Evolutionary conservation across 305 asterid genomes (phyloP).

Genomic region (Plantago coronopus): DNA sequence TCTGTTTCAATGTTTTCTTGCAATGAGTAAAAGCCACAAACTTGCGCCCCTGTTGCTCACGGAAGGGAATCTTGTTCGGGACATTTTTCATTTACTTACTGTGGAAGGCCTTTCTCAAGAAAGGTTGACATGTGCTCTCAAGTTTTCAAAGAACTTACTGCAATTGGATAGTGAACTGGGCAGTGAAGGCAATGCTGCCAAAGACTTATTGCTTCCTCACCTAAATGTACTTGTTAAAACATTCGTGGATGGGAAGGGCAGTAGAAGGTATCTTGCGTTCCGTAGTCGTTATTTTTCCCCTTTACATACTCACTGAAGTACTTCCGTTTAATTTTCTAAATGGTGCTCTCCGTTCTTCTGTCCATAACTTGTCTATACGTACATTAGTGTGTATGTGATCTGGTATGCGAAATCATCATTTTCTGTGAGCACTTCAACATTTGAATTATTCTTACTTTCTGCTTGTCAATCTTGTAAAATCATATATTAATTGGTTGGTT

Average conservation of each 20-base stretch:
- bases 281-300: background rate
- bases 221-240: slow-evolving; percentile 57
- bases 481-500: too few relatives aligned
- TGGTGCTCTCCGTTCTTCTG: background rate
- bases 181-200: slow-evolving; percentile 40
- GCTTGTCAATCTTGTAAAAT: too few relatives aligned
- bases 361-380: background rate
- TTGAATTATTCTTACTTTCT: background rate
- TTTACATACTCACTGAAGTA: too few relatives aligned
- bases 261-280: slow-evolving; percentile 53
- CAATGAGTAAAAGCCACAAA: slow-evolving; percentile 83
- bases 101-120: slow-evolving; percentile 73
- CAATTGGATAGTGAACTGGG: slow-evolving; percentile 66
- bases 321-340: too few relatives aligned
- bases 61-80: slow-evolving; percentile 76
- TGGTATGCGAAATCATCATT: too few relatives aligned
- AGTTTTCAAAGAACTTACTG: slow-evolving; percentile 77
- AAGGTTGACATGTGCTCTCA: slow-evolving; percentile 56
- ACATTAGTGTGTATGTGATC: background rate
- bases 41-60: slow-evolving; percentile 58
- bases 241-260: slow-evolving; percentile 43
- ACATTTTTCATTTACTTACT: slow-evolving; percentile 70
- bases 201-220: slow-evolving; percentile 60
- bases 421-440: background rate
- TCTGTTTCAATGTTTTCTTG: slow-evolving; percentile 83